phyloP scores from a whole-genome alignment of 495 filamentous ascomycete genomes.

The Hypoxylon cercidicola region DNA sequence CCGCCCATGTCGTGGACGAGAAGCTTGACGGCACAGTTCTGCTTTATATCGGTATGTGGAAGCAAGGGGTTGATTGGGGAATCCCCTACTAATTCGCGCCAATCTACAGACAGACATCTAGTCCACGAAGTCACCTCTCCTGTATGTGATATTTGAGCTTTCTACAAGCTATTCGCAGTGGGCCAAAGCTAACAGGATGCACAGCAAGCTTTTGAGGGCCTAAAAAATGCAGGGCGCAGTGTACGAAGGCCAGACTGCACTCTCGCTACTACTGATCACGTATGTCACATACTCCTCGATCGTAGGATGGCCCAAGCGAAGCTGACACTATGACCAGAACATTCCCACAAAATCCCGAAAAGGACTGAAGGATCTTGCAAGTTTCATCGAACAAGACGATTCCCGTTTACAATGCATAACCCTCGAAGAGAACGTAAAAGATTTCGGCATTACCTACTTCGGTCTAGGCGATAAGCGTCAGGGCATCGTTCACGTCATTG shows the following conservation, averaged over 20 bases:
- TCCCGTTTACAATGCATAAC: constrained; percentile 94
- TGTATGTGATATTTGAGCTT: constrained; percentile 54
- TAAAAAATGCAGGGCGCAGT: constrained; percentile 84
- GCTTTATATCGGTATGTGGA: constrained; percentile 83
- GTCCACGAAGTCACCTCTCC: constrained; percentile 99
- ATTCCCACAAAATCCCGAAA: constrained; percentile 90
- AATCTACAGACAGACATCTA: constrained; percentile 79
- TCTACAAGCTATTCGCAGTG: neutral
- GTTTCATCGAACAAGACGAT: constrained; percentile 93
- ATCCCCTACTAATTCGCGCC: constrained; percentile 25
- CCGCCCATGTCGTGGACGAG: constrained; percentile 92
- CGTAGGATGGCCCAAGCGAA: constrained; percentile 2
- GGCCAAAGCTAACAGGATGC: constrained; percentile 10
- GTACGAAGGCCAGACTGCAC: constrained; percentile 97
- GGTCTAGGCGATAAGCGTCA: constrained; percentile 95
- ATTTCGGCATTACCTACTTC: constrained; percentile 96
- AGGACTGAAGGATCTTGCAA: constrained; percentile 83
- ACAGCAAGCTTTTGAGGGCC: constrained; percentile 95
- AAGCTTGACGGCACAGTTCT: constrained; percentile 91
- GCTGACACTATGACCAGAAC: constrained; percentile 66
- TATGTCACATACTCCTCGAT: constrained; percentile 60
- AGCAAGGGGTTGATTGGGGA: constrained; percentile 4
- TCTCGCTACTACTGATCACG: constrained; percentile 94
- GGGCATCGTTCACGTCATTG: constrained; percentile 98
- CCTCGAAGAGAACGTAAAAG: constrained; percentile 96